phyloP scores from a whole-genome alignment of 2,329 filamentous ascomycete genomes.

The Cercospora canescens region DNA sequence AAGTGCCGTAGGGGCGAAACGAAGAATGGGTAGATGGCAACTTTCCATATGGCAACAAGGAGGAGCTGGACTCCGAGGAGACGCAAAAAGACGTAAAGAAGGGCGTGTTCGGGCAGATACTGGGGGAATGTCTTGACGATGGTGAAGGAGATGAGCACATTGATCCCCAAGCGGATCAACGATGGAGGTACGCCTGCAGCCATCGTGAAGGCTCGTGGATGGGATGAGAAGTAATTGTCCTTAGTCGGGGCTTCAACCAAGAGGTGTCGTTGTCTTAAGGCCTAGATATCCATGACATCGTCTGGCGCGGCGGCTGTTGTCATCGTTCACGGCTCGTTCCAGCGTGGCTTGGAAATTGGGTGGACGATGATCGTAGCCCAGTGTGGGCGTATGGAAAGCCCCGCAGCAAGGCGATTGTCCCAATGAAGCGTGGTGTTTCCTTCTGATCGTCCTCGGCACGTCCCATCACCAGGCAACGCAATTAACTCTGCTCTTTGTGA shows the following conservation, averaged over 20 bases:
- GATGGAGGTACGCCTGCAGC: slow-evolving; percentile 10
- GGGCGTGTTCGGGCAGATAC: slow-evolving; percentile 23
- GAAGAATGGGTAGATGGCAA: slow-evolving; percentile 39
- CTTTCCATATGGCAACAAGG: slow-evolving; percentile 19
- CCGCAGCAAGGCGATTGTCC: slow-evolving; percentile 6
- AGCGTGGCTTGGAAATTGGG: slow-evolving; percentile 9
- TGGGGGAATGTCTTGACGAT: slow-evolving; percentile 16
- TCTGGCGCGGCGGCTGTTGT: slow-evolving; percentile 7
- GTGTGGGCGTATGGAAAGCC: slow-evolving; percentile 9
- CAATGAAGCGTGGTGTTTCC: slow-evolving; percentile 6
- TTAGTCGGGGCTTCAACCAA: background rate
- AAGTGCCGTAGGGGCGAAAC: slow-evolving; percentile 43
- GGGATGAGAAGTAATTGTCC: background rate
- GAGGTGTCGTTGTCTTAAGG: slow-evolving; percentile 9
- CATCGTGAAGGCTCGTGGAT: background rate
- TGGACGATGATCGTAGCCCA: slow-evolving; percentile 12
- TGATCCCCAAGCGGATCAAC: slow-evolving; percentile 8
- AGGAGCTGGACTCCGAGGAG: slow-evolving; percentile 18
- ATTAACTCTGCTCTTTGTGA: slow-evolving; percentile 4
- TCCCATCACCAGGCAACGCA: slow-evolving; percentile 4
- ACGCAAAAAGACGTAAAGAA: slow-evolving; percentile 23
- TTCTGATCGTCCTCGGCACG: slow-evolving; percentile 12
- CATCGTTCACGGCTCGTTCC: slow-evolving; percentile 5
- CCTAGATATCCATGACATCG: slow-evolving; percentile 15
- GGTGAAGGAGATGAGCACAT: background rate